These are phyloP conservation scores for Alternaria angustiovoidea DNA, from an alignment of 2,329 filamentous ascomycete genomes.

Conservation along the genomic window DNA sequence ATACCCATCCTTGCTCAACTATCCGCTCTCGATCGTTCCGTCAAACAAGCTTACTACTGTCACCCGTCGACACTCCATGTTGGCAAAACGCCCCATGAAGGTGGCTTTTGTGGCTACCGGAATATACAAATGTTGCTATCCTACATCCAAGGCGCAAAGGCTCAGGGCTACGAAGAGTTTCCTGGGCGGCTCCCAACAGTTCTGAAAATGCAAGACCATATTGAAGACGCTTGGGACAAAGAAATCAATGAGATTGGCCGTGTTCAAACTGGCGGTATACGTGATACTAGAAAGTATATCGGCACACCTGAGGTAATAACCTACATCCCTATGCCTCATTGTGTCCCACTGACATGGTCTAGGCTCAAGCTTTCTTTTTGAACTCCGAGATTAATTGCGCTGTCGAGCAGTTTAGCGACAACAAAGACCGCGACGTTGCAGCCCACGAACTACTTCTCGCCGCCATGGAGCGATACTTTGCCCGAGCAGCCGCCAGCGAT, in stretches of 20 bases:
- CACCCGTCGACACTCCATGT: constrained; percentile 78
- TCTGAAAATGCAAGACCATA: constrained; percentile 82
- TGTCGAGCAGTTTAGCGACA: constrained; percentile 62
- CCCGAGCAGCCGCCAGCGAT: constrained; percentile 59
- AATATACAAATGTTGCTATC: constrained; percentile 93
- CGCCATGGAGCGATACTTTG: constrained; percentile 78
- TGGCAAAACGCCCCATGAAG: constrained; percentile 80
- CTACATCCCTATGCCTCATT: background rate
- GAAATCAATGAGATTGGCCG: constrained; percentile 80
- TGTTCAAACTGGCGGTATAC: constrained; percentile 84
- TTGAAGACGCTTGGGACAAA: constrained; percentile 87
- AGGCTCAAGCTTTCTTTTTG: constrained; percentile 81
- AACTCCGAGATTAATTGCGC: constrained; percentile 68
- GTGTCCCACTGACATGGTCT: constrained; percentile 19
- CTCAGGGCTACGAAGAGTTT: constrained; percentile 68
- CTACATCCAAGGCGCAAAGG: constrained; percentile 70
- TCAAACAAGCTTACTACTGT: constrained; percentile 80
- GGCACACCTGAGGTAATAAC: constrained; percentile 80
- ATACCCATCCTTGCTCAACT: constrained; percentile 58
- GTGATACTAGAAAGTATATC: constrained; percentile 92
- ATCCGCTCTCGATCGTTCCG: constrained; percentile 67
- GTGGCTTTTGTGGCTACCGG: constrained; percentile 92
- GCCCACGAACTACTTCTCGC: constrained; percentile 66
- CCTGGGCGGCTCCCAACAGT: constrained; percentile 73
- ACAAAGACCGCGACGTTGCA: constrained; percentile 57